phyloP scores from a whole-genome alignment of 2,329 filamentous ascomycete species.

The Stachybotrys chlorohalonatus region DNA sequence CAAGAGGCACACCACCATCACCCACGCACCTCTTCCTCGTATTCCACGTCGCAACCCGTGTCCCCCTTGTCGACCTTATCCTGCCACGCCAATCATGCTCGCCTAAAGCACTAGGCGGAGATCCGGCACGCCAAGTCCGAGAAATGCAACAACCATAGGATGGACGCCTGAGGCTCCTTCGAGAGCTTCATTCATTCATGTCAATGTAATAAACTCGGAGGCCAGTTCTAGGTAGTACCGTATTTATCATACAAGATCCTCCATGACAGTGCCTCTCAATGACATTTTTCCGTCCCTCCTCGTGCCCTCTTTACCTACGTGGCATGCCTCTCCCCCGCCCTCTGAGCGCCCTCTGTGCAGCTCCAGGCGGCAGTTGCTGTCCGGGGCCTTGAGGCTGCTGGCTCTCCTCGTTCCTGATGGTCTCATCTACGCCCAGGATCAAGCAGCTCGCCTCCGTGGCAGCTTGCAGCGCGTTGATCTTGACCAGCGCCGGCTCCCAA shows the following conservation, averaged over 20 bases:
- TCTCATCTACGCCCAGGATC: slow-evolving; percentile 95
- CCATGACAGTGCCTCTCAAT: not conserved
- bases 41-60: not conserved
- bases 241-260: not conserved
- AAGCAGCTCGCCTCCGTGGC: slow-evolving; percentile 92
- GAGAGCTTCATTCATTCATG: not conserved
- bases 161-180: not conserved
- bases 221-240: not conserved
- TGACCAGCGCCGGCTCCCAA: slow-evolving; percentile 94
- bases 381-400: slow-evolving; percentile 72
- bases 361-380: slow-evolving; percentile 65
- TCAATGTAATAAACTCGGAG: not conserved
- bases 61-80: not conserved
- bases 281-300: not conserved
- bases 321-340: slow-evolving; percentile 86
- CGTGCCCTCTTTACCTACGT: slow-evolving; percentile 46
- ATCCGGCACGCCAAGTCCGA: not conserved
- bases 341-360: slow-evolving; percentile 80
- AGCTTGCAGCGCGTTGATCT: slow-evolving; percentile 94
- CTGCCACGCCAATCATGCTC: not conserved
- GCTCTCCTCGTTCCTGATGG: slow-evolving; percentile 96
- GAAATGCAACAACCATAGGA: not conserved
- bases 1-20: not conserved
- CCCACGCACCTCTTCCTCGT: not conserved
- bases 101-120: not conserved